Evolutionary conservation across 169 alveolate species (phyloP), one percentile per base, ranked within the genome.

Genomic region (Nephromyces sp.): DNA sequence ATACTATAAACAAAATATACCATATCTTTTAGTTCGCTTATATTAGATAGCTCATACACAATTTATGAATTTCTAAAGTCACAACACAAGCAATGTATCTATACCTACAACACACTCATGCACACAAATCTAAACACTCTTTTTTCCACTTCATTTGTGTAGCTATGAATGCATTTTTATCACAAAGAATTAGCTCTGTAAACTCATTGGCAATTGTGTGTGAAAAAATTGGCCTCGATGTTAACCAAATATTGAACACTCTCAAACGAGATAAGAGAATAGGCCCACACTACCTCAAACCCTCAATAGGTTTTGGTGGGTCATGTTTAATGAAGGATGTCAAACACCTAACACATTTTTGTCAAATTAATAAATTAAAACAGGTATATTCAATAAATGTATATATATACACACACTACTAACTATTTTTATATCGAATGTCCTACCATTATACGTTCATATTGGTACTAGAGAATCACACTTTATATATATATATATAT

Each of bases 221-320:
- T 78, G 97, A 91, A 70, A 79, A 71, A 57, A 84, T 89, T 0
- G 96, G 96, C 1, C 94, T 96, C 1, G 86, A 93, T 62, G 86
- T 91, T 34, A 72, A 75, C 35, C 92, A 89, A 28, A 72, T 71
- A 43, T 32, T 83, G 15, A 24, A 71, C 66, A 85, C 90, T 5
- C 72, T 90, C 51, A 89, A 89, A 27, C 61, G 77, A 31, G 95
- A 87, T 73, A 52, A 78, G 35, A 88, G 96, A 74, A 89, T 92
- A 32, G 95, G 96, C 5, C 84, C 76, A n/a, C 80, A 87, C 57
- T 92, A 84, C 70, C 81, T 94, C 32, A 76, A 81, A 8, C 83
- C 94, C 22, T 86, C 94, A 0, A 82, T 90, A 31, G 97, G 95
- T 25, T 92, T 94, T 70, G 97, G 98, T 35, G 98, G 97, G 24